Evolutionary conservation across 1,284 basidiomycete genomes (phyloP), one percentile per base, ranked within the genome.

Genomic region (Kalmanozyma brasiliensis): DNA sequence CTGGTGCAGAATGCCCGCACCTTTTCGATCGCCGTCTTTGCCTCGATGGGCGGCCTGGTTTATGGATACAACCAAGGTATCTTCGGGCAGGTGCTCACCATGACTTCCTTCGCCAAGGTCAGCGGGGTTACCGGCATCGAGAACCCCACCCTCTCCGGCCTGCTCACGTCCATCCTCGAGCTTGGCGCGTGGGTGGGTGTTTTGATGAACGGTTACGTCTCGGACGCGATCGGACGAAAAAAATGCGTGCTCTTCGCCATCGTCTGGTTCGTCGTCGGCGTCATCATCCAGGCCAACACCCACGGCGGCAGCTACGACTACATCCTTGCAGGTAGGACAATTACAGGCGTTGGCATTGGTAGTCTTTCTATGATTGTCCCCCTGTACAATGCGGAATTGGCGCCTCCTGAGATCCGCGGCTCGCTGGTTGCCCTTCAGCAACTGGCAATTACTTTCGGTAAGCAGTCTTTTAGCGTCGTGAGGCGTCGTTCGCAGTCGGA

Each of bases 351-450:
- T n/a, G 90, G 91, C 5, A 89, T 92, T 8, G 90, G 90, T 9
- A 88, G 88, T 8, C 82, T 92, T 26, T 90, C 89, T 72, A 91
- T 90, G 88, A 85, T 91, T 14, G 88, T 88, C 0, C 72, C 72
- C 0, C 55, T 92, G 7, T 92, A 92, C 82, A 91, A 92, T 85
- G 88, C 90, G 0, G 91, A 92, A 82, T 91, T 92, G 40, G 88
- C 88, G 63, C 87, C 91, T 14, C 90, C 90, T 0, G 90, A 92
- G 82, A 85, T 90, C 0, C 86, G 91, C n/a, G 91, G 91, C 4
- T 90, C 90, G 0, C 85, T 92, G 32, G 86, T 92, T 81, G 88
- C 90, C 0, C 84, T 92, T 1, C 91, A 92, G 77, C 91, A 92
- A 43, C 53, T 55, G 2, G 66, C 66, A 7, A 69, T 69, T 37